Evolutionary conservation across 805 yeast species (phyloP), one percentile per base, ranked within the genome.

Genomic region (Lipomyces sp.): DNA sequence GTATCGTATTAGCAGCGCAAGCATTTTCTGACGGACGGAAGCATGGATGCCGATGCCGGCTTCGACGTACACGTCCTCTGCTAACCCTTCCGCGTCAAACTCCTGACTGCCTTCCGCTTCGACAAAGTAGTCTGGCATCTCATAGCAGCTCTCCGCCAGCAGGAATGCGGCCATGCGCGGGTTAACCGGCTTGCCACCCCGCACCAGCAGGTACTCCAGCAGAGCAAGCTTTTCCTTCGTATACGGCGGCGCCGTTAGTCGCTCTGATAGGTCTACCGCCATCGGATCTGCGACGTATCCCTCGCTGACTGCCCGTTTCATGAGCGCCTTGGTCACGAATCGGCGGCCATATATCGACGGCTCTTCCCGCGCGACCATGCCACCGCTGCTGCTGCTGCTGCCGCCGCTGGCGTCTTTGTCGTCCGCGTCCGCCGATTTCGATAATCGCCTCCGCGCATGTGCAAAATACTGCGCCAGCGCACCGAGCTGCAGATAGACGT

Each of bases 71-170:
- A 8, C 32, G 16, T 33, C 24, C 6, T 26, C 29, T 6, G 6
- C 29, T 28, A 11, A 31, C 22, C 7, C 37, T 19, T 1, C 22
- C 19, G 2, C 34, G 26, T 11, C 18, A n/a, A 21, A 29, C 31
- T 26, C 35, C 37, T 16, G 42, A 26, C 2, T n/a, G 23, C 4
- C 18, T 2, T 16, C 19, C 26, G 10, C 29, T 24, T 13, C 19
- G 14, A 5, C 35, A 39, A 10, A 5, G 35, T 31, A 33, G 10
- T 13, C 24, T 19, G 54, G 54, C 23, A 29, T 16, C 5, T 29
- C 54, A 24, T 45, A 50, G 8, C 45, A 37, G 29, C 28, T 32
- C 36, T 45, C 54, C 11, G 50, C 54, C 4, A 50, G 43, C 24
- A 28, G 13, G 10, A 23, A 50, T 5, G 44, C 45, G 11, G 47